Evolutionary conservation across 148 eudicot species (phyloP).

Genomic region (Rhododendron kiyosumense): DNA sequence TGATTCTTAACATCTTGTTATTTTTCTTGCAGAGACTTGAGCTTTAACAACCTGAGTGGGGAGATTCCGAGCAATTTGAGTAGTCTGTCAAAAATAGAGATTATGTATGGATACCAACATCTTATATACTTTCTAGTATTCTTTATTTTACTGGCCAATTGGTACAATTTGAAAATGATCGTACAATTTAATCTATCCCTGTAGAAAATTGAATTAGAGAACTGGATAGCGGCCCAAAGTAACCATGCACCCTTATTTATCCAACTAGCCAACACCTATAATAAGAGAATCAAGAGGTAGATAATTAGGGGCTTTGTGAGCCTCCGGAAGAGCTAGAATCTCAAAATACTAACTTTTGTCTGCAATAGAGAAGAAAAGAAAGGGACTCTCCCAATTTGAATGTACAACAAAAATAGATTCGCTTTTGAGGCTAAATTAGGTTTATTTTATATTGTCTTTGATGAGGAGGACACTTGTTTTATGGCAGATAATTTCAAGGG

Average conservation of each 20-base stretch:
- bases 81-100: background rate
- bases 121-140: background rate
- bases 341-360: background rate
- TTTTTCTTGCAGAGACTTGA: slow-evolving; percentile 23
- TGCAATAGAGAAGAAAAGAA: background rate
- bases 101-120: slow-evolving; percentile 21
- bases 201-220: background rate
- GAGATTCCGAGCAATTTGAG: slow-evolving; percentile 14
- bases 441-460: too few relatives aligned
- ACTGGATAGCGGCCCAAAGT: background rate
- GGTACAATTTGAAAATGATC: background rate
- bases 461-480: background rate
- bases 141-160: background rate
- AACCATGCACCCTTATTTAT: background rate
- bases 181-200: too few relatives aligned
- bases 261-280: background rate
- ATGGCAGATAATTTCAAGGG: background rate
- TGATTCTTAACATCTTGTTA: background rate
- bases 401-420: too few relatives aligned
- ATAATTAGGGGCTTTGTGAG: background rate
- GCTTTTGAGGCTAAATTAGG: too few relatives aligned
- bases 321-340: background rate
- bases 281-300: background rate
- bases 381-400: background rate
- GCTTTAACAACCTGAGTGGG: slow-evolving; percentile 37